Conservation (phyloP, 768 basidiomycete species). For the Mrakia frigida region DNA sequence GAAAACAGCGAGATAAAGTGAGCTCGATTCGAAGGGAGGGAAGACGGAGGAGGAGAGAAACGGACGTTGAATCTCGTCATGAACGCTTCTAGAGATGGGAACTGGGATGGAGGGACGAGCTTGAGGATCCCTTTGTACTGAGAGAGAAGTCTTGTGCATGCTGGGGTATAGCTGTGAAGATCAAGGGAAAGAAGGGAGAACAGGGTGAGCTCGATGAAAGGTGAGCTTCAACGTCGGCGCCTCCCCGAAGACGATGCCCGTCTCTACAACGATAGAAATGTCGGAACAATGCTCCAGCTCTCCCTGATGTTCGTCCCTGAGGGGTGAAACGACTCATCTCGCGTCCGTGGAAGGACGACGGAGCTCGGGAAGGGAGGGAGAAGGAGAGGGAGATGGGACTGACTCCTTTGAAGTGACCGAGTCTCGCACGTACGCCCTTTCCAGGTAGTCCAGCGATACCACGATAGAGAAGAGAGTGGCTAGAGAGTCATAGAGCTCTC, state of each 20-base stretch:
- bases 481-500: constrained; percentile 80
- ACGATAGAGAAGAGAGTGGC: constrained; percentile 89
- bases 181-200: background rate
- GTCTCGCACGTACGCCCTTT: constrained; percentile 91
- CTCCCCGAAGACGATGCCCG: background rate
- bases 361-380: background rate
- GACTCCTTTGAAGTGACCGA: constrained; percentile 85
- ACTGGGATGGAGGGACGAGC: constrained; percentile 74
- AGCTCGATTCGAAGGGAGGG: background rate
- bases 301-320: too few relatives aligned
- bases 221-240: background rate
- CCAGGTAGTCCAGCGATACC: constrained; percentile 86
- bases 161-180: constrained; percentile 81
- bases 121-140: constrained; percentile 98
- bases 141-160: constrained; percentile 85
- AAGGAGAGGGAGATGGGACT: constrained; percentile 43
- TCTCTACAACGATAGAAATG: background rate
- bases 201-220: constrained; percentile 1
- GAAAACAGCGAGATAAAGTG: background rate
- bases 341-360: too few relatives aligned
- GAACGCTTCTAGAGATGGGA: constrained; percentile 79
- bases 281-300: background rate
- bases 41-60: background rate
- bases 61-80: constrained; percentile 79
- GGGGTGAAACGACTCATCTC: background rate